Conservation (phyloP, 2,329 filamentous ascomycete genomes). For the Curvularia lunata region DNA sequence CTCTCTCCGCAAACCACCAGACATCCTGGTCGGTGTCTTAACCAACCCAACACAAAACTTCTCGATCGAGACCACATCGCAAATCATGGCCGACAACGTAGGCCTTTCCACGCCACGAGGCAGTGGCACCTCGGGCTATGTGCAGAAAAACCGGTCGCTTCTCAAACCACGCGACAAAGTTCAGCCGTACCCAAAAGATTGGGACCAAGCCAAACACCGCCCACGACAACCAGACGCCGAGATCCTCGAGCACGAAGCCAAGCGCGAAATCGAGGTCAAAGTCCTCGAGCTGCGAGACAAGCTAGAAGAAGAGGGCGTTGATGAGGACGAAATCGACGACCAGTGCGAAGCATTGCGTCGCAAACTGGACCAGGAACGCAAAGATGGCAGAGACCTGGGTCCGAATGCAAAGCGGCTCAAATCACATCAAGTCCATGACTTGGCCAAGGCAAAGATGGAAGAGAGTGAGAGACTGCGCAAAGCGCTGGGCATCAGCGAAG, state of each 20-base stretch:
- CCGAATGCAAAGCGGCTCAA: conserved; percentile 70
- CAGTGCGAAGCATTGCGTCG: conserved; percentile 70
- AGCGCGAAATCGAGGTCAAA: conserved; percentile 89
- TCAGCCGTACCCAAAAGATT: conserved; percentile 77
- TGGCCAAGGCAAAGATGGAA: conserved; percentile 93
- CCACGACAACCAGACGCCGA: conserved; percentile 87
- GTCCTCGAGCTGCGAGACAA: conserved; percentile 88
- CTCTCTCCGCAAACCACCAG: conserved; percentile 22
- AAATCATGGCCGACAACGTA: conserved; percentile 90
- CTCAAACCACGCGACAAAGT: conserved; percentile 81
- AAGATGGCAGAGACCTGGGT: conserved; percentile 43
- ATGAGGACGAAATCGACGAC: conserved; percentile 90
- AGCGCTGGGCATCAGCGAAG: conserved; percentile 83
- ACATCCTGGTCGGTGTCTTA: not conserved
- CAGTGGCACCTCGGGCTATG: conserved; percentile 95
- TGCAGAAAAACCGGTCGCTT: conserved; percentile 92
- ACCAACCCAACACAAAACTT: conserved; percentile 3
- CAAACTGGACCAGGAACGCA: conserved; percentile 61
- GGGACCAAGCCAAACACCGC: conserved; percentile 72
- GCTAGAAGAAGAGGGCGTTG: conserved; percentile 87
- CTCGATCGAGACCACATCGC: not conserved
- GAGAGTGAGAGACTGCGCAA: conserved; percentile 88
- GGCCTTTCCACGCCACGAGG: conserved; percentile 93
- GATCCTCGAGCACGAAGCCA: conserved; percentile 92
- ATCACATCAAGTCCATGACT: conserved; percentile 91